Evolutionary conservation across 345 rosid species (phyloP).

Genomic region (Camelina hispida): DNA sequence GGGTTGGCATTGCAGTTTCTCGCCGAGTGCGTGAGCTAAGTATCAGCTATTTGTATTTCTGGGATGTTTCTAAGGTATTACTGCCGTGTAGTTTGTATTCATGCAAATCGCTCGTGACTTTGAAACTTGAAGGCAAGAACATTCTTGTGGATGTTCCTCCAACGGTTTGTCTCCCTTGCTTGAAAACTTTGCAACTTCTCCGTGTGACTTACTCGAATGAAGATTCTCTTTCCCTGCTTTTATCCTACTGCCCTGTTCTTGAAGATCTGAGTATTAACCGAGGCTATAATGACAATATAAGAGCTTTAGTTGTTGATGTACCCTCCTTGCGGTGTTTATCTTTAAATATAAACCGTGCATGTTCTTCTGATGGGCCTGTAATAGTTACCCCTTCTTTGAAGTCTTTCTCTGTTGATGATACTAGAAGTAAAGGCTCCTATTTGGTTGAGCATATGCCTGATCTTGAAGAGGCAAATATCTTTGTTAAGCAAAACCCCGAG

Average conservation of each 20-base stretch:
- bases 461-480: not conserved
- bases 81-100: not conserved
- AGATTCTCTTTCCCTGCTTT: not conserved
- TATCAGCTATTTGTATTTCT: not conserved
- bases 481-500: not conserved
- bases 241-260: not conserved
- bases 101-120: not conserved
- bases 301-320: not conserved
- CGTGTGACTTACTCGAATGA: not conserved
- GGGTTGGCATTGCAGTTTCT: not conserved
- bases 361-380: not conserved
- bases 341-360: fast-evolving
- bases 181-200: not conserved
- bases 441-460: not conserved
- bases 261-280: not conserved
- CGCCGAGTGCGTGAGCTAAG: not conserved
- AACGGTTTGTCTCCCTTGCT: not conserved
- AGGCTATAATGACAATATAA: not conserved
- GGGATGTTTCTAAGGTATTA: not conserved
- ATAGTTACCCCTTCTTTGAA: not conserved
- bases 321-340: not conserved
- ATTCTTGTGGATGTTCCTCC: constrained; percentile 7
- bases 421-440: not conserved
- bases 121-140: not conserved
- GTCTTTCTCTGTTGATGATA: not conserved